Evolutionary conservation across 2,329 filamentous ascomycete genomes (phyloP), one percentile per base, ranked within the genome.

Genomic region (Dothiorella sarmentorum): DNA sequence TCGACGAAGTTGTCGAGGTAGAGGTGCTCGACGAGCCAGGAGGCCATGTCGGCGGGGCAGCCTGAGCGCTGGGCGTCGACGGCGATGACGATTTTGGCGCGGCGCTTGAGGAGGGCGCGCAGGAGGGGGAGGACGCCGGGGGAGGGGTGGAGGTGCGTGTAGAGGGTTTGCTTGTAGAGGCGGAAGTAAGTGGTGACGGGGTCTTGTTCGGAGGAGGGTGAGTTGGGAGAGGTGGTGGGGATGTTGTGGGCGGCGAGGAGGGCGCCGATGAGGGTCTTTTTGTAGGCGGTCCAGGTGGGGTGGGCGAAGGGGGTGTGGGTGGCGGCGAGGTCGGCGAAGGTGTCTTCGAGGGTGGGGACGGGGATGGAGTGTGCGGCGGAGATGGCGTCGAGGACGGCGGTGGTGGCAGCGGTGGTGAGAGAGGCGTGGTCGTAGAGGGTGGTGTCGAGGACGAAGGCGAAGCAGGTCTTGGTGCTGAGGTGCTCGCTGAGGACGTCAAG

Each of bases 1-100:
- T 57, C 55, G 47, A 59, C 47, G 18, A 59, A 59, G 57, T 59
- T 59, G 47, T 42, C 37, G 33, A 59, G 47, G 18, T 53, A 44
- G 17, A 59, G 57, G 40, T 59, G 57, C 45, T 59, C 57, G 20
- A 59, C 22, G 37, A 49, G 35, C 57, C 57, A 59, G 37, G 37
- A 27, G 45, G 47, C 45, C 57, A 42, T 33, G 29, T 53, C 57
- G 27, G 38, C 13, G 45, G 38, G 31, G 24, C 24, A 13, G 27
- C 26, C 7, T 33, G 29, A 7, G 7, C 27, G 29, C 4, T 13
- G 52, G 24, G 29, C 26, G 42, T 49, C 56, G 15, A 43, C 47
- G 45, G 26, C 42, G 26, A 52, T 20, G 26, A 53, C n/a, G 17
- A 59, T 31, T 13, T 31, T 20, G 15, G 29, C 42, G 45, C 26